Base-by-base conservation (phyloP, 1,139 yeast species). In the Hansenula anomala region DNA sequence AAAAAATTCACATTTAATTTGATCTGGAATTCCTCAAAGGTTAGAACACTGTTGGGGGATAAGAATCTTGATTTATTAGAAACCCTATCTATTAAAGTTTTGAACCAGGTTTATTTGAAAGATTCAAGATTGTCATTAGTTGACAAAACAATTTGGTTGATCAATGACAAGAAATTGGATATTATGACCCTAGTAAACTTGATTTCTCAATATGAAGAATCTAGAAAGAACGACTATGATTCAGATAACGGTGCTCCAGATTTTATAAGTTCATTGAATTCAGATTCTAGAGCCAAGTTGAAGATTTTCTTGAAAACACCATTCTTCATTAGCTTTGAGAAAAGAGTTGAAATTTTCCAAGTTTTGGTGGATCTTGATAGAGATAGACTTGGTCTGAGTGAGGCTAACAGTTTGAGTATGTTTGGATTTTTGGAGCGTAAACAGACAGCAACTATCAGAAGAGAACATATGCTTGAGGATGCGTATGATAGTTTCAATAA, bases 331-430 rank as follows among this genome's bases (percentile, higher is more conserved):
- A 78, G 87, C 0, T 92, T 92, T 57, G 71, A 73, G 20, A 74
- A 76, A 30, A 68, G 98, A 38, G 96, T 88, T 1, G 71, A 69
- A 39, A 69, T 87, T 1, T 86, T 92, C 54, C 88, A 82, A 45
- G 60, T 65, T n/a, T 64, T 86, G 39, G 74, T 86, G 34, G 73
- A 68, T 8, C 47, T 65, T 10, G 94, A 85, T 52, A 63, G 64
- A 35, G 56, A 58, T 23, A 52, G 66, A 32, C 40, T 56, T 1
- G 57, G 50, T 17, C n/a, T 54, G 36, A 44, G 50, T 13, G 38
- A 51, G 54, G 43, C 13, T 13, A 23, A 23, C 11, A 13, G 25
- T 23, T 8, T 23, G 25, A 23, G 11, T 13, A 8, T 23, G 5
- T 23, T 23, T 13, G 7, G 13, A 23, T 23, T 23, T 13, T 8